Conservation (phyloP, 495 filamentous ascomycete species). For the Chaetomium fimeti region DNA sequence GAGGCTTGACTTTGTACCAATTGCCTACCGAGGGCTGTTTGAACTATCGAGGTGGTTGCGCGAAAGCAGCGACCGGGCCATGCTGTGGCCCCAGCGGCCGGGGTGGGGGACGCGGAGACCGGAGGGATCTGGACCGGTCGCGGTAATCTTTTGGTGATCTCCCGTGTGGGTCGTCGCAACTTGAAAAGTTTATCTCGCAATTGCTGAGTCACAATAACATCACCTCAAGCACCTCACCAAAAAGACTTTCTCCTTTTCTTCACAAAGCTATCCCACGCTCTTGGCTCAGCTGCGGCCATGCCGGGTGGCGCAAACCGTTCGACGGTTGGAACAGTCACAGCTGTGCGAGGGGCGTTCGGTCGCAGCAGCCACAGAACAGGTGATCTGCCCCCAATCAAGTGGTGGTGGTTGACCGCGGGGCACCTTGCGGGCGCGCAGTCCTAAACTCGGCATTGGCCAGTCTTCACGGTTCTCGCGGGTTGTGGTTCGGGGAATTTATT, state of each 20-base stretch:
- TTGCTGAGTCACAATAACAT: background rate
- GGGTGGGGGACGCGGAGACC: background rate
- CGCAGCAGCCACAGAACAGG: conserved; percentile 17
- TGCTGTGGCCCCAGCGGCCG: background rate
- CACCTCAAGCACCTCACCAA: background rate
- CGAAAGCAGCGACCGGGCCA: background rate
- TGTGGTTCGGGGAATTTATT: background rate
- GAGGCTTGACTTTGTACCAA: background rate
- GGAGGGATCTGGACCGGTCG: background rate
- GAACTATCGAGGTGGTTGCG: background rate
- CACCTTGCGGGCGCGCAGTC: background rate
- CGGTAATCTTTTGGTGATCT: conserved; percentile 1
- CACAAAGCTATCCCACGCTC: background rate
- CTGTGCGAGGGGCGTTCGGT: conserved; percentile 6
- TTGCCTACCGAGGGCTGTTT: background rate
- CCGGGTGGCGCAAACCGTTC: conserved; percentile 10
- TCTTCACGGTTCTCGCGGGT: background rate
- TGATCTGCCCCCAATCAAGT: conserved; percentile 16
- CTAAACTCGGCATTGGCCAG: background rate
- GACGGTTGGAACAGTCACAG: conserved; percentile 4
- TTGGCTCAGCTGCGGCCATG: conserved; percentile 11
- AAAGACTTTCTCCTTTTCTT: background rate
- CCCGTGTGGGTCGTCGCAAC: background rate
- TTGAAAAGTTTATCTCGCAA: conserved; percentile 1
- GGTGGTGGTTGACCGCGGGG: background rate